Evolutionary conservation across 2,329 filamentous ascomycete genomes (phyloP).

Genomic region (Aspergillus bombycis): DNA sequence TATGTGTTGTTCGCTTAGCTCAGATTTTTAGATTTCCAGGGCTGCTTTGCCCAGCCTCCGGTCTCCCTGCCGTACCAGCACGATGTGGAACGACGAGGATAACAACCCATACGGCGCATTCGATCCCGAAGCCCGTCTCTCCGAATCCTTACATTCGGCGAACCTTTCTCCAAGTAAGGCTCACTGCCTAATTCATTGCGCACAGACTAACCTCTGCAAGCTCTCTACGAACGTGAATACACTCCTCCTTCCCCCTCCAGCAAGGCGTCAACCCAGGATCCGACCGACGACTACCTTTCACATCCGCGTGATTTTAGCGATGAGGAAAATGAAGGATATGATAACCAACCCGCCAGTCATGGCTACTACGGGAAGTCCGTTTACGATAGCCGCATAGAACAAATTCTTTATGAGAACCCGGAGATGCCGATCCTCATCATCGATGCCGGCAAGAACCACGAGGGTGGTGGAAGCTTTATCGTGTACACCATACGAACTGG

Average conservation of each 20-base stretch:
- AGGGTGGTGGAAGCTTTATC: conserved; percentile 90
- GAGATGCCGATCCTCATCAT: conserved; percentile 88
- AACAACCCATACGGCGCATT: conserved; percentile 98
- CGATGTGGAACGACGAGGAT: conserved; percentile 99
- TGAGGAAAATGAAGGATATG: conserved; percentile 57
- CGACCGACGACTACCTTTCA: conserved; percentile 57
- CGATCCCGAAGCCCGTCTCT: conserved; percentile 79
- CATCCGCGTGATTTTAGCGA: conserved; percentile 59
- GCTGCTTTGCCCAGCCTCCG: conserved; percentile 21
- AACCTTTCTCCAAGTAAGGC: conserved; percentile 56
- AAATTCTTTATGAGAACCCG: conserved; percentile 94
- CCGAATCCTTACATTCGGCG: conserved; percentile 65
- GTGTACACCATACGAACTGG: conserved; percentile 96
- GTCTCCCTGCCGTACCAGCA: conserved; percentile 27
- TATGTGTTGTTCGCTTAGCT: neutral
- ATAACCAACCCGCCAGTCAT: conserved; percentile 54
- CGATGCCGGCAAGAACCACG: conserved; percentile 91
- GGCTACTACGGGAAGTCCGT: conserved; percentile 68
- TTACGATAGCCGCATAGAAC: conserved; percentile 94
- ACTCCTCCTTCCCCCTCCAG: conserved; percentile 74
- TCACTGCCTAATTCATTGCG: conserved; percentile 1
- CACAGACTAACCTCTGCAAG: conserved; percentile 25
- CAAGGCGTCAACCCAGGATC: conserved; percentile 69
- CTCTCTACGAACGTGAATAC: conserved; percentile 62
- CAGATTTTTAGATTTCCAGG: conserved; percentile 14